Percentiles rank a stretch among this genome's conserved stretches.
Conservation (phyloP, 495 filamentous ascomycete species). For the Hypoxylon lienhwacheense region DNA sequence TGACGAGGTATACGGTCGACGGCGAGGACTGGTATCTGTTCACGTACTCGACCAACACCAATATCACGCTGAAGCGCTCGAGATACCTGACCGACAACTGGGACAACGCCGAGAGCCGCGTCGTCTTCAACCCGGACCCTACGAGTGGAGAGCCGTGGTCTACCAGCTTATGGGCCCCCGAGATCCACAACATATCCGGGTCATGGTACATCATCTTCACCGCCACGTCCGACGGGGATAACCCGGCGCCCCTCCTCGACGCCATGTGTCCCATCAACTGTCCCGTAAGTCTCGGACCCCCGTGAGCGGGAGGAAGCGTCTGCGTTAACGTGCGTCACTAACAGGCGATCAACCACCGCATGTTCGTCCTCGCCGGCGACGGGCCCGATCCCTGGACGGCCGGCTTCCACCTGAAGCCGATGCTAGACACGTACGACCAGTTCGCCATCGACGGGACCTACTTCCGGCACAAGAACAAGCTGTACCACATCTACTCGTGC, state of each 20-base stretch:
- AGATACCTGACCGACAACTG: constrained; percentile 46
- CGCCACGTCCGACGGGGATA: constrained; percentile 46
- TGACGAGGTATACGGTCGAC: constrained; percentile 29
- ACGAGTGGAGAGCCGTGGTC: constrained; percentile 45
- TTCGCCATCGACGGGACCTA: constrained; percentile 59
- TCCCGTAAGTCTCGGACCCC: constrained; percentile 39
- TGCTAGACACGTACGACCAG: constrained; percentile 54
- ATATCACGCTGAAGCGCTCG: constrained; percentile 40
- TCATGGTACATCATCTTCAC: constrained; percentile 58
- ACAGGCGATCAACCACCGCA: constrained; percentile 53
- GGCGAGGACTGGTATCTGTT: constrained; percentile 42
- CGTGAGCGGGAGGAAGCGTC: constrained; percentile 11
- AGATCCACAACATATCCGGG: constrained; percentile 49
- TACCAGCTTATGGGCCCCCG: constrained; percentile 53
- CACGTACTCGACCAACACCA: constrained; percentile 39
- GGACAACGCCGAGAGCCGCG: constrained; percentile 47
- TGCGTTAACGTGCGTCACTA: not conserved
- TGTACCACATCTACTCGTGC: constrained; percentile 57
- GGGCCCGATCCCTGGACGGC: constrained; percentile 48
- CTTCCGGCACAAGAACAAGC: constrained; percentile 42
- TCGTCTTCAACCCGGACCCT: constrained; percentile 43
- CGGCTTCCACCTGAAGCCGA: constrained; percentile 45
- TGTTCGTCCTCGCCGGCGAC: constrained; percentile 51
- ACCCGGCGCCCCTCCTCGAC: constrained; percentile 34
- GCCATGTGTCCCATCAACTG: constrained; percentile 42